Evolutionary conservation across 2,329 filamentous ascomycete species (phyloP).

Genomic region (Aspergillus pseudoglaucus): DNA sequence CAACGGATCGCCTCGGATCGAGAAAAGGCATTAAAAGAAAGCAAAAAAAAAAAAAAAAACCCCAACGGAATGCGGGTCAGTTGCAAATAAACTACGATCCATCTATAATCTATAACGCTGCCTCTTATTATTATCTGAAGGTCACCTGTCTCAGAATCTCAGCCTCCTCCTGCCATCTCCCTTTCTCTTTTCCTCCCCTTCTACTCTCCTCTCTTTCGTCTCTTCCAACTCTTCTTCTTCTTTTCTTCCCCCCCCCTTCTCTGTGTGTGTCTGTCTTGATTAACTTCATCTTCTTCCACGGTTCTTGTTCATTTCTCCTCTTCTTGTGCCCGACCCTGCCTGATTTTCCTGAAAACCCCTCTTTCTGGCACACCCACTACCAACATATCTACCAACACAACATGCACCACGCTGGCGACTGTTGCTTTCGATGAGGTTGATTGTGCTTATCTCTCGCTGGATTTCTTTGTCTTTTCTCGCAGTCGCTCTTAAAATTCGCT

Average conservation of each 20-base stretch:
- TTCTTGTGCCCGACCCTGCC: slow-evolving; percentile 15
- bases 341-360: slow-evolving; percentile 2
- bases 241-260: neutral
- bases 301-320: slow-evolving; percentile 1
- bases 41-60: neutral
- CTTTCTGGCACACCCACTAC: slow-evolving; percentile 1
- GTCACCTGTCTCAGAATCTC: too few species aligned
- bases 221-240: neutral
- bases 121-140: too few species aligned
- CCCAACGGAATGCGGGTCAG: too few species aligned
- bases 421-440: slow-evolving; percentile 7
- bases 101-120: too few species aligned
- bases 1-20: neutral
- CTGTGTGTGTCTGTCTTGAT: neutral
- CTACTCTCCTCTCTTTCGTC: neutral
- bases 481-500: neutral
- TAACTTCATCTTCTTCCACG: slow-evolving; percentile 1
- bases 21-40: neutral
- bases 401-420: slow-evolving; percentile 20
- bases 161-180: too few species aligned
- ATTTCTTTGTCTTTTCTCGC: neutral
- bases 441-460: neutral
- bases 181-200: neutral
- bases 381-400: slow-evolving; percentile 17
- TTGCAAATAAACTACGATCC: too few species aligned